Evolutionary conservation across 345 rosid species (phyloP).

Genomic region (Lagerstroemia speciosa): DNA sequence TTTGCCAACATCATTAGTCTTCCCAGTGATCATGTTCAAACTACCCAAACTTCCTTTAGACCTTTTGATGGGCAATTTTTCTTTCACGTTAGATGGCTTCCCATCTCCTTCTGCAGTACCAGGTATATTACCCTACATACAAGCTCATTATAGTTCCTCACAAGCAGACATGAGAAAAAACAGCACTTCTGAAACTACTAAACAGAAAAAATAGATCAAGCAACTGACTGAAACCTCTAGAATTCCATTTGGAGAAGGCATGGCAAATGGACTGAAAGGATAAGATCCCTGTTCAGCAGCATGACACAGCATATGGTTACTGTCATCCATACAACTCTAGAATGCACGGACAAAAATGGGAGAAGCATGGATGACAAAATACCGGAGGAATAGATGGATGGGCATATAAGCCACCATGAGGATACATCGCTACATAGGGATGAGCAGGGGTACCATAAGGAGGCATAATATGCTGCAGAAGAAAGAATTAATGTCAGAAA

Average conservation of each 20-base stretch:
- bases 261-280: conserved; percentile 93
- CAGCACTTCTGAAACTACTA: conserved; percentile 13
- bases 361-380: conserved; percentile 19
- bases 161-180: conserved; percentile 5
- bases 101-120: conserved; percentile 64
- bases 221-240: conserved; percentile 69
- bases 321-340: background rate
- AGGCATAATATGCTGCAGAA: conserved; percentile 89
- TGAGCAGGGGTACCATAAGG: conserved; percentile 96
- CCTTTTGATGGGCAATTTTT: conserved; percentile 94
- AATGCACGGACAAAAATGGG: conserved; percentile 4
- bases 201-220: conserved; percentile 6
- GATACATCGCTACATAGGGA: conserved; percentile 98
- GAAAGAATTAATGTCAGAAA: background rate
- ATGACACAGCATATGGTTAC: conserved; percentile 4
- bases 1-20: conserved; percentile 66
- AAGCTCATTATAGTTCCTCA: conserved; percentile 14
- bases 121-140: conserved; percentile 63
- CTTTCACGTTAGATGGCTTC: conserved; percentile 76
- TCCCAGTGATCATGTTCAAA: conserved; percentile 84
- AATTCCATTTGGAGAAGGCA: conserved; percentile 91
- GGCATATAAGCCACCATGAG: conserved; percentile 90
- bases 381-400: conserved; percentile 98
- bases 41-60: conserved; percentile 98
- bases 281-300: conserved; percentile 62